A percentile compares a stretch with the other conserved stretches of the same genome.
phyloP scores from a whole-genome alignment of 768 basidiomycete genomes.

The Agaricus blazei region DNA sequence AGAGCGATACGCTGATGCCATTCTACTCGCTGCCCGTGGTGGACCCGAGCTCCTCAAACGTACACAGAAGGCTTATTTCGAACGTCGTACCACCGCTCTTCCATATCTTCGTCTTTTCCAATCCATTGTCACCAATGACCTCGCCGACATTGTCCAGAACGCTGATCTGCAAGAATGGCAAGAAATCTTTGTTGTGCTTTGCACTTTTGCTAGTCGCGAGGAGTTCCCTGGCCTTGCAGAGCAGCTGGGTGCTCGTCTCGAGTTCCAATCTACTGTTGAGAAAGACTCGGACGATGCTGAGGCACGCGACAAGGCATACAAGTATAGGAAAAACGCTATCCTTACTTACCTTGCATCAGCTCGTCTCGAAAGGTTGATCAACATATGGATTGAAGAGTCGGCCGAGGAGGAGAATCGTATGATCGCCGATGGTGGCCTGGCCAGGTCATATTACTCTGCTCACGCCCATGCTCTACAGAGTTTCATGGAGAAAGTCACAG shows the following conservation, averaged over 20 bases:
- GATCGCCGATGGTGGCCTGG: slow-evolving; percentile 30
- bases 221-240: slow-evolving; percentile 88
- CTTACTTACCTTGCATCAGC: slow-evolving; percentile 92
- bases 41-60: slow-evolving; percentile 80
- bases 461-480: slow-evolving; percentile 86
- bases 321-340: slow-evolving; percentile 82
- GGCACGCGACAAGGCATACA: slow-evolving; percentile 31
- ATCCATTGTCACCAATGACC: slow-evolving; percentile 87
- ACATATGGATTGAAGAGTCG: slow-evolving; percentile 91
- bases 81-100: slow-evolving; percentile 62
- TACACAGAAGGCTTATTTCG: slow-evolving; percentile 94
- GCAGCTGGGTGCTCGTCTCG: slow-evolving; percentile 86
- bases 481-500: slow-evolving; percentile 94
- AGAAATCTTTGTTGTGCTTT: slow-evolving; percentile 93
- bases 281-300: slow-evolving; percentile 45
- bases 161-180: slow-evolving; percentile 94
- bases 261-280: slow-evolving; percentile 70
- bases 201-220: slow-evolving; percentile 83
- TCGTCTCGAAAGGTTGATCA: slow-evolving; percentile 79
- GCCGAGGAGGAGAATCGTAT: slow-evolving; percentile 72
- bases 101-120: slow-evolving; percentile 95
- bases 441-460: slow-evolving; percentile 64
- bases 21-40: slow-evolving; percentile 88
- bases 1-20: slow-evolving; percentile 90
- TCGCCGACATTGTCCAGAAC: slow-evolving; percentile 92